Base-by-base conservation (phyloP, 305 asterid genomes). In the Plantago coronopus region DNA sequence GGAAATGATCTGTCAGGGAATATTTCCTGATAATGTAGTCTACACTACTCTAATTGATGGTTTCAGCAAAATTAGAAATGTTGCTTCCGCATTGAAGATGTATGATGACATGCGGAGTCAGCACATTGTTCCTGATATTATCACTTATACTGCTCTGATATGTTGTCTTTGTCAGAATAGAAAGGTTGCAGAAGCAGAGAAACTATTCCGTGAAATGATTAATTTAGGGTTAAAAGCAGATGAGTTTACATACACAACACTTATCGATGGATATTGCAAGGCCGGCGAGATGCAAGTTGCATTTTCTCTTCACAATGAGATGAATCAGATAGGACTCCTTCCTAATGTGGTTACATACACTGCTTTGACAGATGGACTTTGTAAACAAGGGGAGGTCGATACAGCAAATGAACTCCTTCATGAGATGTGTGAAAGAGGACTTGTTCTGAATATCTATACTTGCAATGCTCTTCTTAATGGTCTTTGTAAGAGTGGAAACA, bases 271-370 rank as follows among this genome's bases (percentile, higher is more conserved):
- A 66, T 81, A 89, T 65, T 85, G 97, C 79, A 93, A 93, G 65
- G 72, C 70, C 5, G 94, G 91, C 66, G 83, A 86, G 59, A 60
- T 89, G 18, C 72, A 74, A 71, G 71, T 42, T 20, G 96, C 99
- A 18, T 93, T 93, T 77, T 82, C 81, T 61, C 81, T 87, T 68
- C 97, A 93, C 77, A 87, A 82, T 74, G 87, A 87, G 80, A 93
- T 93, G 99, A 75, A 83, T 66, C 79, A 67, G 61, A 54, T 57
- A 73, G 83, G 86, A 27, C 58, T 89, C 65, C 53, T 67, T 48
- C 96, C 99, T 57, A 87, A 82, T 69, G 84, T 93, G 62, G 91
- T 93, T 77, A 89, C 97, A 0, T 93, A 89, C 74, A 89, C 97
- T 69, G 80, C 94, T 14, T 70, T 89, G 76, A 97, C 82, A 70